These are phyloP conservation scores for Stenogyne calaminthoides DNA, from an alignment of 305 asterid species.

Conservation along the genomic window DNA sequence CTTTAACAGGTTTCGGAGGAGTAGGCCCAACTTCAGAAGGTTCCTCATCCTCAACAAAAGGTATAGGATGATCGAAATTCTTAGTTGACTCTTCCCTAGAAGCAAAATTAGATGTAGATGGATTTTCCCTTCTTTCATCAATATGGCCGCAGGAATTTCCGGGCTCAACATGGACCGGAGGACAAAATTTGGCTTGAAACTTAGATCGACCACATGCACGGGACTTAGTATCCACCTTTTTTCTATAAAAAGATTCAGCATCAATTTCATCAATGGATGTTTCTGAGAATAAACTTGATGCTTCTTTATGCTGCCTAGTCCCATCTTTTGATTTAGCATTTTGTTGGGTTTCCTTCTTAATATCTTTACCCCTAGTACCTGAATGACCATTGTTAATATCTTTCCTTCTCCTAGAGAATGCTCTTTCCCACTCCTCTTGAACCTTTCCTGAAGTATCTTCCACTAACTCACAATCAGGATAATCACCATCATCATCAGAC, in stretches of 20 bases:
- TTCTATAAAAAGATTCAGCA: slow-evolving; percentile 27
- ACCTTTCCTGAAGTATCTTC: slow-evolving; percentile 71
- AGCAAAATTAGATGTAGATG: slow-evolving; percentile 25
- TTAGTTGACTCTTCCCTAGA: slow-evolving; percentile 21
- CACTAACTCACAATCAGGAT: slow-evolving; percentile 63
- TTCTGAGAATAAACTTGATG: slow-evolving; percentile 26
- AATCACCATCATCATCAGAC: slow-evolving; percentile 51
- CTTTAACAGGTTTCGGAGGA: slow-evolving; percentile 4
- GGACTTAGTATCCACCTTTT: slow-evolving; percentile 27
- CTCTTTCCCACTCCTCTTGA: slow-evolving; percentile 82
- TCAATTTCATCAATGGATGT: slow-evolving; percentile 34
- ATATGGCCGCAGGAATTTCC: slow-evolving; percentile 25
- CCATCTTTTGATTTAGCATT: slow-evolving; percentile 32
- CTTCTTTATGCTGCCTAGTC: slow-evolving; percentile 30
- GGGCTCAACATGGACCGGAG: slow-evolving; percentile 26
- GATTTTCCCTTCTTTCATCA: slow-evolving; percentile 25
- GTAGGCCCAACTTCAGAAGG: slow-evolving; percentile 33
- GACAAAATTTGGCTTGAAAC: slow-evolving; percentile 24
- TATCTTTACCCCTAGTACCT: slow-evolving; percentile 34
- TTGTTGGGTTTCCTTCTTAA: slow-evolving; percentile 30
- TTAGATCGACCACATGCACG: slow-evolving; percentile 20
- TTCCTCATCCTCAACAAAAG: slow-evolving; percentile 19
- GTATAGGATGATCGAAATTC: slow-evolving; percentile 25
- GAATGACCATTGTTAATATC: slow-evolving; percentile 40
- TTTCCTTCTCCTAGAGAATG: slow-evolving; percentile 57